These are phyloP conservation scores for Hysterium pulicare DNA, from an alignment of 2,329 filamentous ascomycete species.

Conservation along the genomic window DNA sequence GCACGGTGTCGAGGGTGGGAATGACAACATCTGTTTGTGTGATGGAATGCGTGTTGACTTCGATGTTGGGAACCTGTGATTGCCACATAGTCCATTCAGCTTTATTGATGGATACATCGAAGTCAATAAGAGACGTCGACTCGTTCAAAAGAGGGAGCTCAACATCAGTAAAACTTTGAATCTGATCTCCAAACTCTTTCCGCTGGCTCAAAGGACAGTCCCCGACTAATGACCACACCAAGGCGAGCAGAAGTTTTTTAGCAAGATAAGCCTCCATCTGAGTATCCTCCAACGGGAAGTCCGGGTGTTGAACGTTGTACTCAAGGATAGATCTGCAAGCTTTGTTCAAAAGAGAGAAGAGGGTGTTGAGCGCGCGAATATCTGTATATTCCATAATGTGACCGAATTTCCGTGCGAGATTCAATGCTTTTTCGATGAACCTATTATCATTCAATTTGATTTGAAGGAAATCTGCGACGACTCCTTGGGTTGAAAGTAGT, in stretches of 20 bases:
- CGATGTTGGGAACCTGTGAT: constrained; percentile 86
- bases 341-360: constrained; percentile 96
- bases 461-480: constrained; percentile 76
- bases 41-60: constrained; percentile 97
- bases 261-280: constrained; percentile 85
- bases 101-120: constrained; percentile 81
- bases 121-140: constrained; percentile 87
- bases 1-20: constrained; percentile 92
- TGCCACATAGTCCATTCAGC: constrained; percentile 93
- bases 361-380: constrained; percentile 82
- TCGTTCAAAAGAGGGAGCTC: constrained; percentile 78
- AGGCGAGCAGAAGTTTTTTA: constrained; percentile 88
- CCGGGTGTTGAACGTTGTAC: constrained; percentile 90
- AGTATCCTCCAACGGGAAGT: constrained; percentile 88
- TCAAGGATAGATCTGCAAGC: constrained; percentile 87
- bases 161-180: constrained; percentile 78
- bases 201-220: constrained; percentile 88
- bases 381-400: constrained; percentile 99
- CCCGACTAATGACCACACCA: constrained; percentile 94
- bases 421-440: constrained; percentile 75
- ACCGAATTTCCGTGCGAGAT: constrained; percentile 71
- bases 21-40: constrained; percentile 98
- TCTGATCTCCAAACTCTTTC: constrained; percentile 81
- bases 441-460: constrained; percentile 72
- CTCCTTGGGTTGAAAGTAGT: constrained; percentile 71